Evolutionary conservation across 2,329 filamentous ascomycete species (phyloP).

Genomic region (Macrophomina phaseolina): DNA sequence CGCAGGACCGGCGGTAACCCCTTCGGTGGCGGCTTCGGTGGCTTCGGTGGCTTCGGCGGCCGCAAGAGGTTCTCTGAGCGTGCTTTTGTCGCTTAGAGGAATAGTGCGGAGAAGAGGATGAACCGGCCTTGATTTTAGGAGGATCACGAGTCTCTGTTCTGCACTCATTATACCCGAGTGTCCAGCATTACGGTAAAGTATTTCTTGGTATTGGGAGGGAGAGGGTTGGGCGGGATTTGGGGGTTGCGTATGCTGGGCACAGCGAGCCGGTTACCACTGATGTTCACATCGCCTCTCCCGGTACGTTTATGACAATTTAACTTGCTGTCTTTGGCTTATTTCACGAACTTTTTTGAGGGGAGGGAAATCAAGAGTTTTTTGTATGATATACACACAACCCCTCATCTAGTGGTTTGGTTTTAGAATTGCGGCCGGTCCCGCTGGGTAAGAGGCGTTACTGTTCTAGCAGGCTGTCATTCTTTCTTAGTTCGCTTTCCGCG

Average conservation of each 20-base stretch:
- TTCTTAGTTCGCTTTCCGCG: neutral
- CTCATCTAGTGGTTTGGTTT: slow-evolving; percentile 16
- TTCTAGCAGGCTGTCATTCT: neutral
- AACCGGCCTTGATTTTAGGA: neutral
- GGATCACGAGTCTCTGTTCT: neutral
- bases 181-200: neutral
- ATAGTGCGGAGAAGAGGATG: neutral
- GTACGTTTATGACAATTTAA: slow-evolving; percentile 26
- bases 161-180: slow-evolving; percentile 2
- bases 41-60: slow-evolving; percentile 12
- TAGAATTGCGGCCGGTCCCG: slow-evolving; percentile 12
- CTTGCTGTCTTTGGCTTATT: slow-evolving; percentile 17
- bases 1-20: neutral
- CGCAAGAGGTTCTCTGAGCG: slow-evolving; percentile 12
- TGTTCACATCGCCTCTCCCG: slow-evolving; percentile 4
- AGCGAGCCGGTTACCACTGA: slow-evolving; percentile 22
- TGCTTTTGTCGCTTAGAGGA: slow-evolving; percentile 12
- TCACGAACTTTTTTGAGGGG: slow-evolving; percentile 1
- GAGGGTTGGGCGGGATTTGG: neutral
- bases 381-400: slow-evolving; percentile 23
- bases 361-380: slow-evolving; percentile 14
- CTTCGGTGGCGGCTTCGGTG: slow-evolving; percentile 12
- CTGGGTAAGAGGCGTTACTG: neutral
- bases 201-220: neutral
- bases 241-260: neutral